Evolutionary conservation across 1,284 basidiomycete genomes (phyloP).

Genomic region (Microbotryum silenes-acaulis): DNA sequence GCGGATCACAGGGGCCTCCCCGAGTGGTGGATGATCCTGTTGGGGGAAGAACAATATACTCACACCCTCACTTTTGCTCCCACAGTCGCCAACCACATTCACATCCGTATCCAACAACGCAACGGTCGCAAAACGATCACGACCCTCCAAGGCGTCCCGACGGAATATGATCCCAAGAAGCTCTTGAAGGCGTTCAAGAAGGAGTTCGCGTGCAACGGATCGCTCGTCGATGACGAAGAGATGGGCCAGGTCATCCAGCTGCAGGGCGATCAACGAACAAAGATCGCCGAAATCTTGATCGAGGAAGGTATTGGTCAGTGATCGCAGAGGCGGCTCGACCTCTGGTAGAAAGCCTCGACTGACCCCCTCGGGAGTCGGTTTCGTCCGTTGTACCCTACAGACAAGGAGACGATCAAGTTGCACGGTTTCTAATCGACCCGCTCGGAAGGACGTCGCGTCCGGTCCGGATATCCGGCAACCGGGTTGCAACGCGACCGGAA

Average conservation of each 20-base stretch:
- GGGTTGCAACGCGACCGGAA: no score
- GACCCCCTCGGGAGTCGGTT: not conserved
- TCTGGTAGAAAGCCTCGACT: not conserved
- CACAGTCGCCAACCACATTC: constrained; percentile 38
- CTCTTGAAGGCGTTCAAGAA: constrained; percentile 99
- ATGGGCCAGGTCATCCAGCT: constrained; percentile 97
- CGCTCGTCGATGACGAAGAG: constrained; percentile 91
- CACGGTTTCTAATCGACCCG: constrained; percentile 62
- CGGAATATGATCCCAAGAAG: constrained; percentile 97
- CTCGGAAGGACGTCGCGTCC: no score
- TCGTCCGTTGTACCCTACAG: constrained; percentile 44
- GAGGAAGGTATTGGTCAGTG: constrained; percentile 48
- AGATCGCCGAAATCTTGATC: constrained; percentile 79
- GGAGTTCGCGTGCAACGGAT: constrained; percentile 99
- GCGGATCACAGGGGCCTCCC: no score
- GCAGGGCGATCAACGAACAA: constrained; percentile 92
- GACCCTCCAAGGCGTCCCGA: constrained; percentile 91
- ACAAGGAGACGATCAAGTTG: constrained; percentile 66
- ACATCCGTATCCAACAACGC: constrained; percentile 80
- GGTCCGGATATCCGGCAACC: no score
- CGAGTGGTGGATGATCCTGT: no score
- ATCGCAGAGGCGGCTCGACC: constrained; percentile 13
- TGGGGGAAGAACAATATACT: no score
- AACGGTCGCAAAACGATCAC: constrained; percentile 99
- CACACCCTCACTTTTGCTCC: no score